These are phyloP conservation scores for Cladosporium sp. DNA, from an alignment of 2,329 filamentous ascomycete genomes.

Conservation along the genomic window DNA sequence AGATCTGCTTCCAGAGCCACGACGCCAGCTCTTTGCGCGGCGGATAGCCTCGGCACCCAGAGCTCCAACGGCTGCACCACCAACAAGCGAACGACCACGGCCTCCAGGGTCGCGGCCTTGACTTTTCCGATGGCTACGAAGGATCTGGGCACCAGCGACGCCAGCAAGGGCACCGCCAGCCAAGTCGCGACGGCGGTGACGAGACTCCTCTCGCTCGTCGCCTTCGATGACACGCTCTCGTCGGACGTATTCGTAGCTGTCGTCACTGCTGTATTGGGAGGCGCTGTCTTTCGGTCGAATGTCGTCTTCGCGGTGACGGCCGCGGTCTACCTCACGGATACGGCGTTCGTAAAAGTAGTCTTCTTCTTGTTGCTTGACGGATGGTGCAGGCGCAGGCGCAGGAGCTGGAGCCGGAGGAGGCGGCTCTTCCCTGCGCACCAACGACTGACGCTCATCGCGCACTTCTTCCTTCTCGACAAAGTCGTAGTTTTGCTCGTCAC, in stretches of 20 bases:
- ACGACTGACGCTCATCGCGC: slow-evolving; percentile 41
- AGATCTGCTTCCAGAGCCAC: slow-evolving; percentile 16
- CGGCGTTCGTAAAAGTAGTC: slow-evolving; percentile 59
- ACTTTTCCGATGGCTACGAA: slow-evolving; percentile 53
- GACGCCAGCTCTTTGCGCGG: slow-evolving; percentile 45
- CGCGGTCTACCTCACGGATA: slow-evolving; percentile 50
- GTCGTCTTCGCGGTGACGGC: slow-evolving; percentile 38
- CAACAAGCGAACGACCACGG: slow-evolving; percentile 50
- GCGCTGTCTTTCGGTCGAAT: slow-evolving; percentile 50
- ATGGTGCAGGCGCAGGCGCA: slow-evolving; percentile 14
- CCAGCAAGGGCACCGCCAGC: slow-evolving; percentile 60
- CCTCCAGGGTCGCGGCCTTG: slow-evolving; percentile 52
- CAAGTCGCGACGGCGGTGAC: slow-evolving; percentile 51
- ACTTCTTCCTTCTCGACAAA: slow-evolving; percentile 55
- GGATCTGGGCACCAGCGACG: slow-evolving; percentile 55
- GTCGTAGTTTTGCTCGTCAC: slow-evolving; percentile 55
- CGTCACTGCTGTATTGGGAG: slow-evolving; percentile 55
- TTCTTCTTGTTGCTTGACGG: slow-evolving; percentile 41
- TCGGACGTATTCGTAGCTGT: slow-evolving; percentile 57
- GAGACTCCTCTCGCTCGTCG: slow-evolving; percentile 26
- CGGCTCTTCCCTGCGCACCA: slow-evolving; percentile 38
- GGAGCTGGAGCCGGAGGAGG: slow-evolving; percentile 27
- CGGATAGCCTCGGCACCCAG: slow-evolving; percentile 56
- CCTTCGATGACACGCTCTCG: slow-evolving; percentile 39
- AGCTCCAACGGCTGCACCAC: slow-evolving; percentile 58